These are phyloP conservation scores for Fulvia fulva DNA, from an alignment of 2,329 filamentous ascomycete genomes.

Conservation along the genomic window DNA sequence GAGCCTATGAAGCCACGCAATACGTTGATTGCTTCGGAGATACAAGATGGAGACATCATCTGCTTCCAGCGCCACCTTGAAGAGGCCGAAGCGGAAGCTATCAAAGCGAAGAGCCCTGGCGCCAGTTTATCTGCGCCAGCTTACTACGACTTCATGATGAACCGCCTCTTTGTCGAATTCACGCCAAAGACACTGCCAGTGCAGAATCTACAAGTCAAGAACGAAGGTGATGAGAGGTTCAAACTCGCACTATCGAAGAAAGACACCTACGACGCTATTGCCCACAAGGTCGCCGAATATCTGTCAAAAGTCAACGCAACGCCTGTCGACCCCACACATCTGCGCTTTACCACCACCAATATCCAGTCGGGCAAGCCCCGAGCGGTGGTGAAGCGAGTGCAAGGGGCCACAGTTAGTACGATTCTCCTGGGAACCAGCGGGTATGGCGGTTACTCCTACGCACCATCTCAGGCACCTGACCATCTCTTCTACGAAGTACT, in stretches of 20 bases:
- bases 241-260: slow-evolving; percentile 77
- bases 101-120: slow-evolving; percentile 28
- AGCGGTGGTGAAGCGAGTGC: slow-evolving; percentile 68
- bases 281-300: slow-evolving; percentile 75
- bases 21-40: slow-evolving; percentile 82
- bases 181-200: slow-evolving; percentile 54
- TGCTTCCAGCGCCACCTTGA: slow-evolving; percentile 74
- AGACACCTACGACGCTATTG: slow-evolving; percentile 82
- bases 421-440: slow-evolving; percentile 68
- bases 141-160: slow-evolving; percentile 90
- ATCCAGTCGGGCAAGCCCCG: slow-evolving; percentile 73
- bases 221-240: slow-evolving; percentile 61
- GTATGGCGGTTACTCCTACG: slow-evolving; percentile 66
- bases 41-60: slow-evolving; percentile 95
- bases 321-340: slow-evolving; percentile 72
- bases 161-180: slow-evolving; percentile 76
- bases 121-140: slow-evolving; percentile 26
- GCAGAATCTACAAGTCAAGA: slow-evolving; percentile 31
- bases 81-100: slow-evolving; percentile 33
- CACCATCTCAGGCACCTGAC: slow-evolving; percentile 56
- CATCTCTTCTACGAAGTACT: slow-evolving; percentile 87
- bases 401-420: slow-evolving; percentile 65
- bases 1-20: slow-evolving; percentile 88
- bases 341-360: slow-evolving; percentile 88
- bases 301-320: slow-evolving; percentile 43